Evolutionary conservation across 805 yeast species (phyloP).

Genomic region (Candida sakaeoensis): DNA sequence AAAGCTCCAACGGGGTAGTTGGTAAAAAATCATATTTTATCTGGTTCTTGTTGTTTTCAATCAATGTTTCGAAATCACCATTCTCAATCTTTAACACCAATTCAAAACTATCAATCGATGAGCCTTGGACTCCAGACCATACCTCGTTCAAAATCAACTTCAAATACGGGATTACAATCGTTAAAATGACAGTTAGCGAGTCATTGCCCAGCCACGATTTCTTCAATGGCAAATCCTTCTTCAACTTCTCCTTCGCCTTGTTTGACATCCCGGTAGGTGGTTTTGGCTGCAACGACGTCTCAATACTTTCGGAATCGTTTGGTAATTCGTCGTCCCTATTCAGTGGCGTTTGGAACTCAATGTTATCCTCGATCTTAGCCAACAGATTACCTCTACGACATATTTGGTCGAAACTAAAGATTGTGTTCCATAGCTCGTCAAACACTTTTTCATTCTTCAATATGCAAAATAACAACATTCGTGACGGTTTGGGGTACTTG

Average conservation of each 20-base stretch:
- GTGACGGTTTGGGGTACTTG: slow-evolving; percentile 49
- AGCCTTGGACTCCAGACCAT: slow-evolving; percentile 18
- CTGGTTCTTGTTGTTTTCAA: slow-evolving; percentile 22
- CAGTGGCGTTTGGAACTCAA: background rate
- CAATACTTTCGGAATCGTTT: slow-evolving; percentile 23
- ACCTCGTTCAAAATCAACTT: slow-evolving; percentile 24
- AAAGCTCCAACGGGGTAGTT: slow-evolving; percentile 36
- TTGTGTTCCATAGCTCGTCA: slow-evolving; percentile 31
- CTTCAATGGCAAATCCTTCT: slow-evolving; percentile 46
- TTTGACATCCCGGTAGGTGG: slow-evolving; percentile 61
- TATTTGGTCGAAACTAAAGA: slow-evolving; percentile 24
- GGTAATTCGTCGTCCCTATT: slow-evolving; percentile 1
- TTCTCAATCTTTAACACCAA: slow-evolving; percentile 40
- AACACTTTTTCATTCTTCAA: slow-evolving; percentile 38
- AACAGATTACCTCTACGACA: slow-evolving; percentile 20
- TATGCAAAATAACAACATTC: slow-evolving; percentile 51
- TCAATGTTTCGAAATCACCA: slow-evolving; percentile 24
- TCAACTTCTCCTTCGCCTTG: slow-evolving; percentile 51
- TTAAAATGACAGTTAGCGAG: slow-evolving; percentile 40
- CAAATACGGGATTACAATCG: slow-evolving; percentile 36
- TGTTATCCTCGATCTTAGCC: slow-evolving; percentile 14
- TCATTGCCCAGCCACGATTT: slow-evolving; percentile 57
- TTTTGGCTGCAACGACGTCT: slow-evolving; percentile 43
- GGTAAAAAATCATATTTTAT: slow-evolving; percentile 42
- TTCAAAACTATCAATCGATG: slow-evolving; percentile 21